Percentiles rank a stretch among this genome's conserved stretches.
These are phyloP conservation scores for Phytophthora gonapodyides DNA, from an alignment of 352 stramenopile species.

Conservation along the genomic window DNA sequence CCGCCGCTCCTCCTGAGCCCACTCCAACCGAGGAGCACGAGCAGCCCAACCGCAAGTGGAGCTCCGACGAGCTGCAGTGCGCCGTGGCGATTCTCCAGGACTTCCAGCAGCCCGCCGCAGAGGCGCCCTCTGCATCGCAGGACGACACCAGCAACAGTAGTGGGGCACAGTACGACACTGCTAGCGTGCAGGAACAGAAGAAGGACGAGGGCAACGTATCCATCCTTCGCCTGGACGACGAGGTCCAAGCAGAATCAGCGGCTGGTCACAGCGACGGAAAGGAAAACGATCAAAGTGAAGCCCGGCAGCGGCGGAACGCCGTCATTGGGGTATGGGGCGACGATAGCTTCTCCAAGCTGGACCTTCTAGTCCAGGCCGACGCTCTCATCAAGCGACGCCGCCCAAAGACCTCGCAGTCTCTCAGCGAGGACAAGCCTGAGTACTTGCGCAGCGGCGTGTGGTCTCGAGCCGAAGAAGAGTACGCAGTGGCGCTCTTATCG, in stretches of 20 bases:
- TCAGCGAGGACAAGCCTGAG: conserved; percentile 14
- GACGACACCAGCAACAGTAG: neutral
- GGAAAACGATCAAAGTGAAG: conserved; percentile 7
- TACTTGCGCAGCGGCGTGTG: conserved; percentile 65
- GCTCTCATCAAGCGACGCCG: conserved; percentile 55
- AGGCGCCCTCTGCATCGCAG: neutral
- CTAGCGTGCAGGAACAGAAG: neutral
- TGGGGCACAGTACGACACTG: neutral
- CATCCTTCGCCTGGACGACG: conserved; percentile 3
- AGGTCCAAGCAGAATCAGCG: conserved; percentile 2
- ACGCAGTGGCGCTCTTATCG: conserved; percentile 62
- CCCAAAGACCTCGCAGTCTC: conserved; percentile 18
- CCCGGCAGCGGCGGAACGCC: conserved; percentile 7
- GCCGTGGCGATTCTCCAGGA: conserved; percentile 14
- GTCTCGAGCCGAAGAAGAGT: conserved; percentile 68
- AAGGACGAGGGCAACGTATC: neutral
- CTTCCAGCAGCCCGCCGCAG: conserved; percentile 9
- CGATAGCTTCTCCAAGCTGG: conserved; percentile 53
- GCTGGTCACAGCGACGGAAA: conserved; percentile 8
- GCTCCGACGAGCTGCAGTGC: conserved; percentile 14
- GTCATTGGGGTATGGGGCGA: conserved; percentile 19
- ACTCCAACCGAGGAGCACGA: neutral
- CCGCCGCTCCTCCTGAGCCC: neutral
- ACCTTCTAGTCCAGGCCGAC: conserved; percentile 73
- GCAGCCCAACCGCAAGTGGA: neutral